A percentile compares a stretch with the other conserved stretches of the same genome.
phyloP scores from a whole-genome alignment of 257 asterid species.

The Agastache rugosa region DNA sequence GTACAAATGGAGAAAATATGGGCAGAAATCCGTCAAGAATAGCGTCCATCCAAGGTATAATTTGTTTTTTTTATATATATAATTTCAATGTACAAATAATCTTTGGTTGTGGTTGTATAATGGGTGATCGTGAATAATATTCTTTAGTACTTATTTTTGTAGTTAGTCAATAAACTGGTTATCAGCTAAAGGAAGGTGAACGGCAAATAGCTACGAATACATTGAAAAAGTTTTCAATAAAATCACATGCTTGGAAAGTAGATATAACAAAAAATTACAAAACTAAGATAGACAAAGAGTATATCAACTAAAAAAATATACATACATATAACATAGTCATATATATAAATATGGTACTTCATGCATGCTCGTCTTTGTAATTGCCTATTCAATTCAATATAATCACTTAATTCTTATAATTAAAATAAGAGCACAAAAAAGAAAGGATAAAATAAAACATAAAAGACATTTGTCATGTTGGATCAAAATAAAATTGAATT shows the following conservation, averaged over 20 bases:
- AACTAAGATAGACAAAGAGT: neutral
- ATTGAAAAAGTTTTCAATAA: neutral
- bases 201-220: neutral
- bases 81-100: neutral
- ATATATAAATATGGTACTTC: neutral
- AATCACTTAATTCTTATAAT: neutral
- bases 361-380: neutral
- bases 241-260: neutral
- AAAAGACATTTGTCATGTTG: too few relatives aligned
- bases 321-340: neutral
- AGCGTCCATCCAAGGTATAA: slow-evolving; percentile 79
- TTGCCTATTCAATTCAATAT: neutral
- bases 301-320: neutral
- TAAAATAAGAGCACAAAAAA: neutral
- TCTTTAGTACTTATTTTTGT: neutral
- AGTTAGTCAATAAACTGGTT: slow-evolving; percentile 24
- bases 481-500: neutral
- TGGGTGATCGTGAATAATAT: neutral
- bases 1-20: slow-evolving; percentile 93
- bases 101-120: neutral
- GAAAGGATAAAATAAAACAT: too few relatives aligned
- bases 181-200: slow-evolving; percentile 32
- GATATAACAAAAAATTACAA: neutral
- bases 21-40: slow-evolving; percentile 90
- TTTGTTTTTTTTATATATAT: too few relatives aligned